phyloP scores from a whole-genome alignment of 768 basidiomycete species.

The Xanthoconium purpureum region DNA sequence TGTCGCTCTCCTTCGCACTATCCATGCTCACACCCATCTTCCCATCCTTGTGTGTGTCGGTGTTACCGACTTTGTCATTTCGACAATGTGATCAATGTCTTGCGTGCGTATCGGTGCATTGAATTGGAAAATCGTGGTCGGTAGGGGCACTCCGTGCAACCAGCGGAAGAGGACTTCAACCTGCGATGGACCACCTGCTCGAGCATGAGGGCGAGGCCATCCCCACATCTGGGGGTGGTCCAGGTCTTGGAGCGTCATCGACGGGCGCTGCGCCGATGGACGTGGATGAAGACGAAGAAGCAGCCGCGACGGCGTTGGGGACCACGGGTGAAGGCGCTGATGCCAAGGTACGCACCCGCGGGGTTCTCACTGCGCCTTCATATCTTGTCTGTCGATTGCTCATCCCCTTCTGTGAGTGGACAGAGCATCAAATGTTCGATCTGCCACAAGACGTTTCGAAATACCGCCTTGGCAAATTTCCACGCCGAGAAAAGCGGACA shows the following conservation, averaged over 20 bases:
- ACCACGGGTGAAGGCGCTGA: slow-evolving; percentile 44
- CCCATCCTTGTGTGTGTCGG: too few relatives aligned
- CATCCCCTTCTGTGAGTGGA: neutral
- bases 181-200: slow-evolving; percentile 86
- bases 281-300: slow-evolving; percentile 64
- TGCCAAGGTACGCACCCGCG: slow-evolving; percentile 50
- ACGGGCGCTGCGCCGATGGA: slow-evolving; percentile 38
- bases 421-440: slow-evolving; percentile 78
- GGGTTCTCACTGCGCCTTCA: neutral
- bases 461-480: slow-evolving; percentile 84
- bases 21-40: neutral
- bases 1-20: too few relatives aligned
- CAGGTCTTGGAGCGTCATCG: slow-evolving; percentile 19
- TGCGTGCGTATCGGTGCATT: too few relatives aligned
- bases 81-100: too few relatives aligned
- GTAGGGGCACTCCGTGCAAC: slow-evolving; percentile 90
- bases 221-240: slow-evolving; percentile 52
- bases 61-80: neutral
- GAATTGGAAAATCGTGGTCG: neutral
- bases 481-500: slow-evolving; percentile 96
- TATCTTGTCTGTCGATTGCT: neutral
- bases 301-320: slow-evolving; percentile 57
- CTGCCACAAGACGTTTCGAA: slow-evolving; percentile 84
- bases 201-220: slow-evolving; percentile 75
- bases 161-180: slow-evolving; percentile 78